A percentile compares a stretch with the other conserved stretches of the same genome.
Evolutionary conservation across 257 asterid genomes (phyloP).

Genomic region (Solanum pennellii): DNA sequence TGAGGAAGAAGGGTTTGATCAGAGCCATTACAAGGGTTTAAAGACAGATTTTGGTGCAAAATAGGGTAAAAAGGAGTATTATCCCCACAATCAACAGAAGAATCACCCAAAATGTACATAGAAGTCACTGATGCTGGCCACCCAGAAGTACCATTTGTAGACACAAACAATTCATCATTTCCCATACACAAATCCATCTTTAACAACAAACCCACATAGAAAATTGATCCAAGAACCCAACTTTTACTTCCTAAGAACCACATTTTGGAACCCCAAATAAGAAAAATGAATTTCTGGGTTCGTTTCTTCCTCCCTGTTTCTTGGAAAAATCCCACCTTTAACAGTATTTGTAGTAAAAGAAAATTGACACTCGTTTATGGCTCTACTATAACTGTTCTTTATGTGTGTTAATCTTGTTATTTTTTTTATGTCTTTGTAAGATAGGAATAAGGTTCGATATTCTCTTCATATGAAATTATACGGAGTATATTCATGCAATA

Average conservation of each 20-base stretch:
- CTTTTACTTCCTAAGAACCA: not conserved
- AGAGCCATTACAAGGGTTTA: slow-evolving; percentile 61
- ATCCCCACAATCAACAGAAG: slow-evolving; percentile 61
- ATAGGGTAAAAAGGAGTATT: slow-evolving; percentile 41
- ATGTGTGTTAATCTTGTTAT: not conserved
- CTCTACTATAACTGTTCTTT: not conserved
- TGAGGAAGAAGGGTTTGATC: slow-evolving; percentile 54
- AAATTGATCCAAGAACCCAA: slow-evolving; percentile 4
- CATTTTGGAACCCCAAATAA: not conserved
- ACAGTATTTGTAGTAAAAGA: not conserved
- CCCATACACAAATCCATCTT: not conserved
- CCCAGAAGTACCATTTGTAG: not conserved
- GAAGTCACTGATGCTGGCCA: slow-evolving; percentile 22
- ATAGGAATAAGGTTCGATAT: rapidly evolving
- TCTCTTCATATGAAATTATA: not conserved
- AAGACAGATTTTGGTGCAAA: slow-evolving; percentile 22
- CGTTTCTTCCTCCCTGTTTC: not conserved
- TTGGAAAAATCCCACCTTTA: not conserved
- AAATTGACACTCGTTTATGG: not conserved
- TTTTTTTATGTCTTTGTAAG: no score
- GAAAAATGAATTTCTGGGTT: not conserved
- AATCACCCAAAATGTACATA: slow-evolving; percentile 57
- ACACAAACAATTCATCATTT: not conserved
- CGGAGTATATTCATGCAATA: no score
- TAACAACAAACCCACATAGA: not conserved